Percentiles rank a stretch among this genome's conserved stretches.
These are phyloP conservation scores for Corynascus novoguineensis DNA, from an alignment of 495 filamentous ascomycete species.

Conservation along the genomic window DNA sequence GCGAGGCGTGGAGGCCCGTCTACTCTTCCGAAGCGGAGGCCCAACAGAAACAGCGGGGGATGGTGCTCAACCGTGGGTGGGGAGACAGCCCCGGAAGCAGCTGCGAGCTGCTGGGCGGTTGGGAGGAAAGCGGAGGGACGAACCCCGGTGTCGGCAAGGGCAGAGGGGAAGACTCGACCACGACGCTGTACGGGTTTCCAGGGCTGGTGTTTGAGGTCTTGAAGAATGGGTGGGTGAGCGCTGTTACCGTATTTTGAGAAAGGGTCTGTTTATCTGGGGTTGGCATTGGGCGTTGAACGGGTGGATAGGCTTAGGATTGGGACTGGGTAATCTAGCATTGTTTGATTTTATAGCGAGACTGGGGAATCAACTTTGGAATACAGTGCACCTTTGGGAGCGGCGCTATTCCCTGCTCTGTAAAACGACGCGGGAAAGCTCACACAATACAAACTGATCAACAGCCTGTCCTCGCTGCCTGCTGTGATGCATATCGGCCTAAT, in stretches of 20 bases:
- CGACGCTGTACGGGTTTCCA: constrained; percentile 88
- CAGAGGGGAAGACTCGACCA: constrained; percentile 64
- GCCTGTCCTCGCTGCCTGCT: too few species aligned
- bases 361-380: neutral
- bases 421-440: too few species aligned
- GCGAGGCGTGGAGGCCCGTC: constrained; percentile 63
- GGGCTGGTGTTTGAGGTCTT: constrained; percentile 92
- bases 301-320: too few species aligned
- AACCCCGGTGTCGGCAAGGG: constrained; percentile 30
- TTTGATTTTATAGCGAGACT: neutral
- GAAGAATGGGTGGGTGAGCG: constrained; percentile 85
- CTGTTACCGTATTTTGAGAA: constrained; percentile 64
- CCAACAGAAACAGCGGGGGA: constrained; percentile 61
- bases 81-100: constrained; percentile 89
- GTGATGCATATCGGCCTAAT: too few species aligned
- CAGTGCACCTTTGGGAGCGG: too few species aligned
- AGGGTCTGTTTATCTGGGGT: neutral
- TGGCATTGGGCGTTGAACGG: neutral
- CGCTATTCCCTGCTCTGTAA: too few species aligned
- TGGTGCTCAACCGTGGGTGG: constrained; percentile 86
- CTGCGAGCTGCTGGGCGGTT: constrained; percentile 80
- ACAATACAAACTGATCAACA: too few species aligned
- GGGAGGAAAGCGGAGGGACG: constrained; percentile 61
- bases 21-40: constrained; percentile 59
- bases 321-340: neutral